Evolutionary conservation across 352 stramenopile genomes (phyloP).

Genomic region (Phytophthora rubi): DNA sequence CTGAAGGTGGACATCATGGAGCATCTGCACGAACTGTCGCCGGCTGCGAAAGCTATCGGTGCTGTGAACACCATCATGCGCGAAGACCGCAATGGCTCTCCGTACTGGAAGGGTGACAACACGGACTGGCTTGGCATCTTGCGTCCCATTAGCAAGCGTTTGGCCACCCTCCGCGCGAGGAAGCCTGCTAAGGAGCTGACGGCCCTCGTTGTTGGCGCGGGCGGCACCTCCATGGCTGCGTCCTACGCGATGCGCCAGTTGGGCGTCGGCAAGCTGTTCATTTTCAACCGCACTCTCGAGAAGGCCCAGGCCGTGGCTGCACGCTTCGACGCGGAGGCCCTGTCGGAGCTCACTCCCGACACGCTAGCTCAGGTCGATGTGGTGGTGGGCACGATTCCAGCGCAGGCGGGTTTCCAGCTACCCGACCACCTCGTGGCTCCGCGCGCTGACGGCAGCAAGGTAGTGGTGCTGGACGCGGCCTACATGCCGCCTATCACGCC

Average conservation of each 20-base stretch:
- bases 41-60: constrained; percentile 95
- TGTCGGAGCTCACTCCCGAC: constrained; percentile 60
- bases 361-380: constrained; percentile 77
- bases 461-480: constrained; percentile 96
- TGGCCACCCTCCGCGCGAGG: constrained; percentile 23
- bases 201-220: constrained; percentile 90
- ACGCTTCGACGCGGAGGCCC: constrained; percentile 86
- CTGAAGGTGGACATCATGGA: constrained; percentile 96
- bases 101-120: constrained; percentile 93
- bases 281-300: constrained; percentile 96
- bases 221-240: constrained; percentile 95
- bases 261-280: constrained; percentile 84
- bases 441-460: constrained; percentile 34
- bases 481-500: constrained; percentile 97
- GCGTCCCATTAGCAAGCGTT: constrained; percentile 87
- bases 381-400: constrained; percentile 96
- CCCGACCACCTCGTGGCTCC: constrained; percentile 67
- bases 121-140: constrained; percentile 99
- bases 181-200: constrained; percentile 39
- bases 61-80: constrained; percentile 98
- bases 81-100: constrained; percentile 46
- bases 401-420: constrained; percentile 82
- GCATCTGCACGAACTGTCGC: constrained; percentile 93
- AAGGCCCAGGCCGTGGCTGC: constrained; percentile 92
- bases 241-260: constrained; percentile 93